phyloP scores from a whole-genome alignment of 2,329 filamentous ascomycete species.

The Exserohilum turcica region DNA sequence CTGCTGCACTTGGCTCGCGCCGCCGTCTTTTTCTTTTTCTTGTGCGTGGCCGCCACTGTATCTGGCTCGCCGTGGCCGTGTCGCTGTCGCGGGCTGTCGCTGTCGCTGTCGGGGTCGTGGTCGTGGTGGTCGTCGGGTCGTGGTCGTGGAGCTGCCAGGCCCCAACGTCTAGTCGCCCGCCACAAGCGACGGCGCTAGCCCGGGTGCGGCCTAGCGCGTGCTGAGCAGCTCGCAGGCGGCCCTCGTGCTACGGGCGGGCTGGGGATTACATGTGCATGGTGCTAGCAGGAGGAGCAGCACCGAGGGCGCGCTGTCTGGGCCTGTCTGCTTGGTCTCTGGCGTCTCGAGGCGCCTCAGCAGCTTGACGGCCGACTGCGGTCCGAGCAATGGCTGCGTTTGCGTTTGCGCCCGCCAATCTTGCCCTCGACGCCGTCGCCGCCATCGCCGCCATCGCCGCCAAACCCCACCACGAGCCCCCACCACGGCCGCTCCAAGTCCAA shows the following conservation, averaged over 20 bases:
- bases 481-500: constrained; percentile 29
- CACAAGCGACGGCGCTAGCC: constrained; percentile 26
- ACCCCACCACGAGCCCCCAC: constrained; percentile 42
- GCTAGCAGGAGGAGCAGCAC: too few species aligned
- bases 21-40: not conserved
- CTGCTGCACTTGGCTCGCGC: not conserved
- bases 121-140: too few species aligned
- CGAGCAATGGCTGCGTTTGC: constrained; percentile 37
- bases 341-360: constrained; percentile 5
- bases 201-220: constrained; percentile 26
- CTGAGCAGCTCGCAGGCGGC: too few species aligned
- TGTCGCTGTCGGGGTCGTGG: not conserved
- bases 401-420: constrained; percentile 31
- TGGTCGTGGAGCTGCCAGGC: too few species aligned
- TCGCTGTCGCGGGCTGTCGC: too few species aligned
- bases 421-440: constrained; percentile 28
- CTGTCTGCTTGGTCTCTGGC: constrained; percentile 20
- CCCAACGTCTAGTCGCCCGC: constrained; percentile 10
- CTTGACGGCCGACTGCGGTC: constrained; percentile 8
- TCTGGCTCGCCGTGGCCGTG: too few species aligned
- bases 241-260: too few species aligned
- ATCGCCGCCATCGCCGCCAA: constrained; percentile 30
- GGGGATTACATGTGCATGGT: too few species aligned
- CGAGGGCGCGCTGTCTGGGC: constrained; percentile 11
- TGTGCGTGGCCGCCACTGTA: too few species aligned